phyloP scores from a whole-genome alignment of 108 stramenopile species.

The Nitzschia sp. region DNA sequence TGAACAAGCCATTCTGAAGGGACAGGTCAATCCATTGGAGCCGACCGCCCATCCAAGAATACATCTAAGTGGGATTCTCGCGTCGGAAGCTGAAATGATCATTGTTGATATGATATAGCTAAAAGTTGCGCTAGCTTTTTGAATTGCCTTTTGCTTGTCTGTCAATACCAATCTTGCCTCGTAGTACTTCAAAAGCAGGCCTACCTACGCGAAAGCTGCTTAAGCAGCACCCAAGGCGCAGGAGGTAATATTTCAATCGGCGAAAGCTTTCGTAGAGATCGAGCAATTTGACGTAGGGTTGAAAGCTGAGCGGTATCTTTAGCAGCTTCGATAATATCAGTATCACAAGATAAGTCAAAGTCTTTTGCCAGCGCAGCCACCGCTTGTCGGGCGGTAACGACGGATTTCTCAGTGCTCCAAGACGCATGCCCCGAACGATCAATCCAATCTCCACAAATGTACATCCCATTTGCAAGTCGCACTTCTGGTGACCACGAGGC shows the following conservation, averaged over 20 bases:
- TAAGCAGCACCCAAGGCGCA: conserved; percentile 31
- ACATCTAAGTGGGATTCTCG: conserved; percentile 59
- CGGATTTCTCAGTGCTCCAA: conserved; percentile 84
- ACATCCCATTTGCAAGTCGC: conserved; percentile 52
- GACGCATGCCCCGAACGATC: conserved; percentile 75
- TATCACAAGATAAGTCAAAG: conserved; percentile 42
- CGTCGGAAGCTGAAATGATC: conserved; percentile 80
- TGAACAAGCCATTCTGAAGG: conserved; percentile 67
- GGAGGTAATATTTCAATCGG: conserved; percentile 20
- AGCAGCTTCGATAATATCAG: conserved; percentile 65
- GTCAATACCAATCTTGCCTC: not conserved
- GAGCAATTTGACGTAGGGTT: conserved; percentile 53
- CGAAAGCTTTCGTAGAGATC: conserved; percentile 1
- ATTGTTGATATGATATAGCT: conserved; percentile 79
- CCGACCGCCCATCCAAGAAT: conserved; percentile 20
- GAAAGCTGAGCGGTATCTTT: conserved; percentile 63
- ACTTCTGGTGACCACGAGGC: conserved; percentile 61
- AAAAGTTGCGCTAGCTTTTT: not conserved
- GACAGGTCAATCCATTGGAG: conserved; percentile 50
- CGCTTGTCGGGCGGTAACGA: conserved; percentile 82
- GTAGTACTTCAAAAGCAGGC: too few relatives aligned
- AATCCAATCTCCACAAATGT: conserved; percentile 79
- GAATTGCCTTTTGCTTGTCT: not conserved
- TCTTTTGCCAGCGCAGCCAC: conserved; percentile 56
- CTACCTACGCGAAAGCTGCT: conserved; percentile 7